A percentile compares a stretch with the other conserved stretches of the same genome.
Conservation (phyloP, 1,284 basidiomycete genomes). For the Pseudomicrostroma phylloplanum region DNA sequence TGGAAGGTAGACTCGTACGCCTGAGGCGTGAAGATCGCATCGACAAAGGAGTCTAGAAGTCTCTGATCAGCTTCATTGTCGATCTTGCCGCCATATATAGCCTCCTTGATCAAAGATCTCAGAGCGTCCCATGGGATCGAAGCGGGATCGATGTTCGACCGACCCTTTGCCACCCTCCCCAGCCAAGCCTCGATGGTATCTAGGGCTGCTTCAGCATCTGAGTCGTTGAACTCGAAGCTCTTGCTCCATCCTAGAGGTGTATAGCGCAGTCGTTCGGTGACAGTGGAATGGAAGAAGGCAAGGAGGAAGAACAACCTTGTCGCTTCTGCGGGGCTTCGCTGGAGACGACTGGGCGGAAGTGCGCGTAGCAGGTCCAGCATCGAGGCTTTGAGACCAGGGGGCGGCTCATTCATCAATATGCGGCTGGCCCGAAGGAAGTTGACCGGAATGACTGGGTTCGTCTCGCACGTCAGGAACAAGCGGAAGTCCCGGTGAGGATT, state of each 20-base stretch:
- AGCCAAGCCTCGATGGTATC: slow-evolving; percentile 46
- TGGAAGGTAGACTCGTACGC: slow-evolving; percentile 42
- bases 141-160: slow-evolving; percentile 41
- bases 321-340: slow-evolving; percentile 40
- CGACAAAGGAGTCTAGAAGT: slow-evolving; percentile 46
- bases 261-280: slow-evolving; percentile 45
- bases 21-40: slow-evolving; percentile 40
- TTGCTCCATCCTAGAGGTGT: slow-evolving; percentile 47
- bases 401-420: slow-evolving; percentile 49
- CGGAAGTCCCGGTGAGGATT: slow-evolving; percentile 42
- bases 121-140: slow-evolving; percentile 46
- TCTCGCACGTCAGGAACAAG: slow-evolving; percentile 48
- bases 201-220: slow-evolving; percentile 44
- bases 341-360: slow-evolving; percentile 28
- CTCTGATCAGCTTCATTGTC: slow-evolving; percentile 44
- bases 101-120: slow-evolving; percentile 41
- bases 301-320: slow-evolving; percentile 42
- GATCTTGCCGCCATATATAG: slow-evolving; percentile 48
- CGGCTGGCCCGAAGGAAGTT: slow-evolving; percentile 44
- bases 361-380: slow-evolving; percentile 42
- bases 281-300: slow-evolving; percentile 46
- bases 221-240: slow-evolving; percentile 49
- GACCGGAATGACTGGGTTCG: slow-evolving; percentile 43
- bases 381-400: slow-evolving; percentile 46
- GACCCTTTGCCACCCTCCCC: slow-evolving; percentile 32